phyloP scores from a whole-genome alignment of 2,329 filamentous ascomycete species.

The Monilinia fructicola region DNA sequence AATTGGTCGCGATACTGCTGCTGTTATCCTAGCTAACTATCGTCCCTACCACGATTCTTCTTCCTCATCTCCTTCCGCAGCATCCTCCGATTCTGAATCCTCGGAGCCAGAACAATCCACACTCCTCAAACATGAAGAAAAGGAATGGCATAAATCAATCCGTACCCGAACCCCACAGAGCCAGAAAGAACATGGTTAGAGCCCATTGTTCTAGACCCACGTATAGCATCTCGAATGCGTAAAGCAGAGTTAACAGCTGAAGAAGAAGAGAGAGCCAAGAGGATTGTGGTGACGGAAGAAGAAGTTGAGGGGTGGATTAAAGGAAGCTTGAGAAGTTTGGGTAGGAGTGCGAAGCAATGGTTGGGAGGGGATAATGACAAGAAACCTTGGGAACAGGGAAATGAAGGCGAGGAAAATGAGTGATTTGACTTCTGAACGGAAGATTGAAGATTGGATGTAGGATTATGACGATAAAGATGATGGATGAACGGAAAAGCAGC shows the following conservation, averaged over 20 bases:
- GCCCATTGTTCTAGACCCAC: conserved; percentile 70
- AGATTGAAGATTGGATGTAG: background rate
- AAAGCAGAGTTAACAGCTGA: conserved; percentile 69
- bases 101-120: conserved; percentile 58
- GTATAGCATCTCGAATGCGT: conserved; percentile 77
- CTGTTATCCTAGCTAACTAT: conserved; percentile 67
- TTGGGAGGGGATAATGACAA: conserved; percentile 29
- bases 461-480: conserved; percentile 2
- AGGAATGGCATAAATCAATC: conserved; percentile 74
- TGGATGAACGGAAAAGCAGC: background rate
- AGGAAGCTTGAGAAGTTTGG: conserved; percentile 55
- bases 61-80: conserved; percentile 34
- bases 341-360: conserved; percentile 33
- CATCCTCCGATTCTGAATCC: conserved; percentile 32
- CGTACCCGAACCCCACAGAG: conserved; percentile 58
- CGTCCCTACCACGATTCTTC: conserved; percentile 48
- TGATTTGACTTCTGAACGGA: conserved; percentile 19
- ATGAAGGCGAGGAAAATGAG: conserved; percentile 25
- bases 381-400: conserved; percentile 14
- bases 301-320: conserved; percentile 71
- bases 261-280: conserved; percentile 65
- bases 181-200: conserved; percentile 74
- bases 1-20: conserved; percentile 83
- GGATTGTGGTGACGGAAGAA: conserved; percentile 63
- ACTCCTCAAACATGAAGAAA: conserved; percentile 69